phyloP scores from a whole-genome alignment of 495 filamentous ascomycete genomes.

The Podospora comata region DNA sequence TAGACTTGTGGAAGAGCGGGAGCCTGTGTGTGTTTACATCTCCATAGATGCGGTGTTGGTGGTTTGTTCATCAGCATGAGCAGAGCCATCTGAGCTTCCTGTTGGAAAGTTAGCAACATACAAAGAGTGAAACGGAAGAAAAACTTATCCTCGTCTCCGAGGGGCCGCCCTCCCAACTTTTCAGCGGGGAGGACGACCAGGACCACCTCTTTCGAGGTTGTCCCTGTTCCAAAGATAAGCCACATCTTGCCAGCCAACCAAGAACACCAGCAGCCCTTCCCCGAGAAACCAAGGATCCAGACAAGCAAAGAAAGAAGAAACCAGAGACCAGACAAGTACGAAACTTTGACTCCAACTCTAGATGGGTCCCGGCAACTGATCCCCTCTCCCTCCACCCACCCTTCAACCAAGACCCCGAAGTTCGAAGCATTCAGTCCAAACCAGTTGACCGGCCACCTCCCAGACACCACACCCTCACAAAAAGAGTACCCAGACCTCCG shows the following conservation, averaged over 20 bases:
- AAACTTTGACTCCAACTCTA: conserved; percentile 94
- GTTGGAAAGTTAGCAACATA: conserved; percentile 26
- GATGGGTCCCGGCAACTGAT: conserved; percentile 71
- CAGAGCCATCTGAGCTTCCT: not conserved
- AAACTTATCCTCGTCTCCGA: conserved; percentile 64
- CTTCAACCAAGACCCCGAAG: conserved; percentile 19
- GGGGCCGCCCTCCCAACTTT: conserved; percentile 52
- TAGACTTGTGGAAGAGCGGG: too few species aligned
- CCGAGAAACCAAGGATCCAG: conserved; percentile 21
- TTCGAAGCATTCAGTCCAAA: conserved; percentile 21
- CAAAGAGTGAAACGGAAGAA: conserved; percentile 20
- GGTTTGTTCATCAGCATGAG: too few species aligned
- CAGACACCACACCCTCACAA: conserved; percentile 10
- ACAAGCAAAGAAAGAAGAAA: conserved; percentile 22
- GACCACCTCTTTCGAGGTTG: conserved; percentile 40
- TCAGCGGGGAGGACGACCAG: conserved; percentile 43
- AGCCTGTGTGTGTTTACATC: too few species aligned
- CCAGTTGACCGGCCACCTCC: conserved; percentile 16
- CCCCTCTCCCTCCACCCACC: conserved; percentile 6
- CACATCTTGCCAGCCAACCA: conserved; percentile 10
- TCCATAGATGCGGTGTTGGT: too few species aligned
- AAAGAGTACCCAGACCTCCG: conserved; percentile 19
- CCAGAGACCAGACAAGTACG: conserved; percentile 70
- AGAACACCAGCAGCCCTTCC: conserved; percentile 28
- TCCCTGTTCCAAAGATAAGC: conserved; percentile 34